phyloP scores from a whole-genome alignment of 2,329 filamentous ascomycete species.

The Pleomassaria siparia region DNA sequence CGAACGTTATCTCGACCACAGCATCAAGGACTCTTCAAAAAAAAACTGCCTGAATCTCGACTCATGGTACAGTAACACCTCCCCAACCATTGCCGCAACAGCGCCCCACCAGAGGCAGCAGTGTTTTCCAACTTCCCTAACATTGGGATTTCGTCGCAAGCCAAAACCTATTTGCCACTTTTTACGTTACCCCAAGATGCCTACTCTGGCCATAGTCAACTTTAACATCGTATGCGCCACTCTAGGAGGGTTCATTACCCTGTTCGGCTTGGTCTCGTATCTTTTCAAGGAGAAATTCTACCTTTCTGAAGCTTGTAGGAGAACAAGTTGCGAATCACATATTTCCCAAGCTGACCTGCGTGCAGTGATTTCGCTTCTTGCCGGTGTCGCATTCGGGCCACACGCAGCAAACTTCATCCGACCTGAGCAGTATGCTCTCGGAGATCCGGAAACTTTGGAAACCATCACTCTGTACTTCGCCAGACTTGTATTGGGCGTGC shows the following conservation, averaged over 20 bases:
- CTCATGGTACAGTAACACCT: conserved; percentile 38
- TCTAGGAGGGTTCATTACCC: conserved; percentile 80
- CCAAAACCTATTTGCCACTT: not conserved
- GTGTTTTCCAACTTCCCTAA: conserved; percentile 16
- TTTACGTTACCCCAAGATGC: conserved; percentile 49
- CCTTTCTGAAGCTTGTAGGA: conserved; percentile 77
- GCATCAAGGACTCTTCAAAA: too few relatives aligned
- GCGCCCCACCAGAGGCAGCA: conserved; percentile 1
- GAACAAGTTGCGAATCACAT: not conserved
- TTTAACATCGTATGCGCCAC: conserved; percentile 85
- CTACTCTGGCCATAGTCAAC: conserved; percentile 65
- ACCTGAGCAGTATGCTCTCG: conserved; percentile 70
- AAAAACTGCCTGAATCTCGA: not conserved
- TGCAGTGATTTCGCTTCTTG: conserved; percentile 78
- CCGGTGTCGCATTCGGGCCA: conserved; percentile 77
- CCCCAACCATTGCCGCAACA: conserved; percentile 4
- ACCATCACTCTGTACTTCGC: conserved; percentile 81
- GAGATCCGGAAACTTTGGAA: conserved; percentile 61
- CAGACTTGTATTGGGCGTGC: conserved; percentile 83
- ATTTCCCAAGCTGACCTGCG: conserved; percentile 8
- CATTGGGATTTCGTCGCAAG: conserved; percentile 12
- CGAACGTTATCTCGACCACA: too few relatives aligned
- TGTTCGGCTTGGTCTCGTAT: conserved; percentile 91
- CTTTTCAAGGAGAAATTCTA: conserved; percentile 88
- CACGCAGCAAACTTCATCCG: conserved; percentile 74